Conservation (phyloP, 257 asterid genomes). For the Solanum tarijense region DNA sequence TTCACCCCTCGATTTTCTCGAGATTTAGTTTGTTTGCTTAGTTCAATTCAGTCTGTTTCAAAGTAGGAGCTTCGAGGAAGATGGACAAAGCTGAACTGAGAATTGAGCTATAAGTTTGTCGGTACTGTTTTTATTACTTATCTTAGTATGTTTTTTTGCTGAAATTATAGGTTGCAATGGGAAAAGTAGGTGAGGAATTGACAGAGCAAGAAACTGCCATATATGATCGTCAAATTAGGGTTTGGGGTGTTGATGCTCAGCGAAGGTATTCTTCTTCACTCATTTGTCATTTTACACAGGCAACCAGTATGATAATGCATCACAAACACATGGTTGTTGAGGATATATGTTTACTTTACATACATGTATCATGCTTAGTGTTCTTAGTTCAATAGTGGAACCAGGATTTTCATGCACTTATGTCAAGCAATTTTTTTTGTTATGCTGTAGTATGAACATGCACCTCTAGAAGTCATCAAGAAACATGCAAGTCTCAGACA, state of each 20-base stretch:
- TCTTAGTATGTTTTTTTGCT: background rate
- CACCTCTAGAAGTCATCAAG: too few species aligned
- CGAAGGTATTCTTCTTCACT: slow-evolving; percentile 38
- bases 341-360: background rate
- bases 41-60: background rate
- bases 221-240: slow-evolving; percentile 97
- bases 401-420: background rate
- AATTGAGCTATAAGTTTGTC: background rate
- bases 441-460: background rate
- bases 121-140: background rate
- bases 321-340: background rate
- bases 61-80: background rate
- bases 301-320: background rate
- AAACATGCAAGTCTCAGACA: too few species aligned
- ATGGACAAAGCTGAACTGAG: background rate
- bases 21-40: background rate
- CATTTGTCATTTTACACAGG: background rate
- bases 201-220: slow-evolving; percentile 99
- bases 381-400: background rate
- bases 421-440: background rate
- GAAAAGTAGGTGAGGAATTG: slow-evolving; percentile 17
- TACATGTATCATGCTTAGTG: background rate
- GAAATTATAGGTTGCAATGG: background rate
- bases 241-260: slow-evolving; percentile 99
- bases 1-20: background rate